These are phyloP conservation scores for Rhizophora mangle DNA, from an alignment of 345 rosid genomes.

Conservation along the genomic window DNA sequence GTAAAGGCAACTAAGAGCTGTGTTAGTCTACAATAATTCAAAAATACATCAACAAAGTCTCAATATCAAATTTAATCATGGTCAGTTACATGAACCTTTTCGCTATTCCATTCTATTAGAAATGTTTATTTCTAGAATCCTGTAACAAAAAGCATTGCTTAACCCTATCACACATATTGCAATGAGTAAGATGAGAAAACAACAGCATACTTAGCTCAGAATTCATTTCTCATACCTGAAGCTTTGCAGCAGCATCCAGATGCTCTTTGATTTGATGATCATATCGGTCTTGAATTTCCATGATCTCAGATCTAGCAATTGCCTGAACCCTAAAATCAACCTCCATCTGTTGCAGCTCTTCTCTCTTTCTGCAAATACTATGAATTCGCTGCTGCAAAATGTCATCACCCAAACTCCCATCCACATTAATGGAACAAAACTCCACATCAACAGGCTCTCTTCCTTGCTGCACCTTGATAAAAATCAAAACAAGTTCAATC, in stretches of 20 bases:
- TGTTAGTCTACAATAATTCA: too few species aligned
- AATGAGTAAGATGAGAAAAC: too few species aligned
- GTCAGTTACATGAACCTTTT: too few species aligned
- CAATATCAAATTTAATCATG: too few species aligned
- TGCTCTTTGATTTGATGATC: conserved; percentile 62
- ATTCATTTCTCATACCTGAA: conserved; percentile 48
- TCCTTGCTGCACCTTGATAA: conserved; percentile 71
- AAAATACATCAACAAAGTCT: too few species aligned
- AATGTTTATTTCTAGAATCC: not conserved
- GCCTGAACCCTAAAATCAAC: conserved; percentile 75
- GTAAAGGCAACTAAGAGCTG: too few species aligned
- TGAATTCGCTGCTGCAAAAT: conserved; percentile 65
- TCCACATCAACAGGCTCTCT: conserved; percentile 60
- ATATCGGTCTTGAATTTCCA: conserved; percentile 53
- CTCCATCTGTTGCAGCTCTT: conserved; percentile 71
- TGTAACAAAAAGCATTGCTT: not conserved
- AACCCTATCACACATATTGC: not conserved
- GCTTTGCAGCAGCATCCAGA: conserved; percentile 55
- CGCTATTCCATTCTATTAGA: too few species aligned
- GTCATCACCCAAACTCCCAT: conserved; percentile 48
- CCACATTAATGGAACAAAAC: conserved; percentile 54
- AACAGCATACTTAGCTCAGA: not conserved
- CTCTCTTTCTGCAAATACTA: conserved; percentile 55
- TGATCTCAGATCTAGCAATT: conserved; percentile 61
- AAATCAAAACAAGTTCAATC: conserved; percentile 30